Base-by-base conservation (phyloP, 2,329 filamentous ascomycete species). In the Exophiala xenobiotica region DNA sequence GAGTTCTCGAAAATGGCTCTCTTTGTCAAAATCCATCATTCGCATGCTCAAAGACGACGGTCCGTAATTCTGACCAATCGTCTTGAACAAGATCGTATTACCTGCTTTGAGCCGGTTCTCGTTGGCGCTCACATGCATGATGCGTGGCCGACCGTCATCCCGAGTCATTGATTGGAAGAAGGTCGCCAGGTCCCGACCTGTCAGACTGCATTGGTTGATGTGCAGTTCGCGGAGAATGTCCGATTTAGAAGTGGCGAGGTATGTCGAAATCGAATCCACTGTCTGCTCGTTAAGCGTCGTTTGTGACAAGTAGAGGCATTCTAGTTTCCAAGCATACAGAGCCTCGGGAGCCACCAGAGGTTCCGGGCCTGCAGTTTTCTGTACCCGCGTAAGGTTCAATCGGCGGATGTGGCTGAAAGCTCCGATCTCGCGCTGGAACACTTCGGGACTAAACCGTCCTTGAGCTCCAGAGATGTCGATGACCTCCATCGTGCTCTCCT, bases 21-120 rank as follows among this genome's bases (percentile, higher is more conserved):
- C 82, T 53, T 81, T 78, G 50, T 82, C 78, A 63, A 85, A 88
- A 63, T 88, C 85, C 27, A 88, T 79, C 68, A 86, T 81, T 27
- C 81, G 76, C 70, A 88, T 82, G 3, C 81, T 84, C 22, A 88
- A 66, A 58, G 81, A 80, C 2, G 82, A 76, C 1, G 85, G 85
- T 0, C 83, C 80, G 38, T 77, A 69, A 41, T 77, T 79, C 40
- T 79, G 67, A 4, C 67, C 68, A 57, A 78, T 72, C 5, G 72
- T 69, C 14, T 68, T 64, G 54, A 73, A 74, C 12, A 77, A 63
- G 37, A 66, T 61, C 1, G 69, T 67, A 45, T 72, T 75, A 14
- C 72, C 70, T 45, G 68, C 64, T 53, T 74, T 70, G 18, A 76
- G 63, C 12, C 72, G 70, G 64, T 83, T 84, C 57, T 83, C 81